Conservation (phyloP, 2,329 filamentous ascomycete genomes). For the Cadophora luteo-olivacea region DNA sequence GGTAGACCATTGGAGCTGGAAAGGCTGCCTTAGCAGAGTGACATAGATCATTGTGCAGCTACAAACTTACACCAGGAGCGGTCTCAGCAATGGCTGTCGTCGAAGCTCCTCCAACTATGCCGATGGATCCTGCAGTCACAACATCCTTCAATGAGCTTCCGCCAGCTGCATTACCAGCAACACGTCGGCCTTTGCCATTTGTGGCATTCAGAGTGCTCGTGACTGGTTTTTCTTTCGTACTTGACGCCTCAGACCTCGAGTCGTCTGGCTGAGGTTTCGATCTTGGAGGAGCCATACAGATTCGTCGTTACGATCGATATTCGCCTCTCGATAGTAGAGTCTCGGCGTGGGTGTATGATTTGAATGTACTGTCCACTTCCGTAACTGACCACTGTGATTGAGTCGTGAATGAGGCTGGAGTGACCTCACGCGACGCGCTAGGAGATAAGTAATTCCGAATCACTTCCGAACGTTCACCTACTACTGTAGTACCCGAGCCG, state of each 20-base stretch:
- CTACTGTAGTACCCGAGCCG: neutral
- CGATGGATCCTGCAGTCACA: slow-evolving; percentile 34
- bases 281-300: slow-evolving; percentile 42
- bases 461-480: neutral
- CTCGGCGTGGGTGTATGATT: neutral
- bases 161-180: slow-evolving; percentile 30
- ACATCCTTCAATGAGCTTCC: slow-evolving; percentile 43
- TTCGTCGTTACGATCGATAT: neutral
- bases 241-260: slow-evolving; percentile 46
- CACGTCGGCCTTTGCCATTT: slow-evolving; percentile 44
- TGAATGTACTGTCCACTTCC: neutral
- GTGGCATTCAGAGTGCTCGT: slow-evolving; percentile 29
- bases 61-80: slow-evolving; percentile 39
- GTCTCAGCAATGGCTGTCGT: slow-evolving; percentile 33
- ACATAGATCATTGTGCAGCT: neutral
- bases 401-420: neutral
- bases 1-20: slow-evolving; percentile 67
- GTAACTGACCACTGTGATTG: neutral
- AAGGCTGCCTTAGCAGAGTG: neutral
- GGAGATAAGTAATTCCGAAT: neutral
- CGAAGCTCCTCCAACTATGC: slow-evolving; percentile 25
- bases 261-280: slow-evolving; percentile 44
- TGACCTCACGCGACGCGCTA: neutral
- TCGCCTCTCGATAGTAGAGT: neutral
- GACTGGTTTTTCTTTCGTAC: slow-evolving; percentile 45